phyloP scores from a whole-genome alignment of 805 yeast genomes.

The Helenozyma rhizophorensis region DNA sequence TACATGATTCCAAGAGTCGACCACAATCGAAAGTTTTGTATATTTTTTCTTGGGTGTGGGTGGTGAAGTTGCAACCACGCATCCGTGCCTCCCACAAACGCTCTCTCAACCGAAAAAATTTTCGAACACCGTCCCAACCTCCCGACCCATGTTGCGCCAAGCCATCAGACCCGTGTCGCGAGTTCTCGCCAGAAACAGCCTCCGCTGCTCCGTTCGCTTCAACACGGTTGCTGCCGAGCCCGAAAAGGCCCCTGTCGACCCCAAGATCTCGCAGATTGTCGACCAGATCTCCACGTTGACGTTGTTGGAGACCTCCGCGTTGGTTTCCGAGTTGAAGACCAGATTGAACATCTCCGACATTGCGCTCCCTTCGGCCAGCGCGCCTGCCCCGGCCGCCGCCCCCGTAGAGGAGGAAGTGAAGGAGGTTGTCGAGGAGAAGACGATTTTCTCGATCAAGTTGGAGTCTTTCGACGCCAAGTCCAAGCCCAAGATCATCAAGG shows the following conservation, averaged over 20 bases:
- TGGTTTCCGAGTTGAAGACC: slow-evolving; percentile 73
- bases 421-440: slow-evolving; percentile 84
- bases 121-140: slow-evolving; percentile 7
- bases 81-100: slow-evolving; percentile 13
- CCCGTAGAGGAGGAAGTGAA: slow-evolving; percentile 70
- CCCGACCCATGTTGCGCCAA: slow-evolving; percentile 31
- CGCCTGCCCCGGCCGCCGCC: slow-evolving; percentile 59
- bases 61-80: too few species aligned
- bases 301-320: slow-evolving; percentile 86
- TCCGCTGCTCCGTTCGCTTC: slow-evolving; percentile 34
- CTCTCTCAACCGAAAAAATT: slow-evolving; percentile 9
- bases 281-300: slow-evolving; percentile 87
- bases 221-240: slow-evolving; percentile 34
- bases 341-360: slow-evolving; percentile 92
- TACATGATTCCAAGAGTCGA: too few species aligned
- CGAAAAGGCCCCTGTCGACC: slow-evolving; percentile 59
- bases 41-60: too few species aligned
- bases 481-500: slow-evolving; percentile 97
- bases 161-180: slow-evolving; percentile 35
- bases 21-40: too few species aligned
- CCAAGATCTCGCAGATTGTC: slow-evolving; percentile 83
- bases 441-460: slow-evolving; percentile 86
- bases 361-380: slow-evolving; percentile 60
- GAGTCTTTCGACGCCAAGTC: slow-evolving; percentile 92
- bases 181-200: slow-evolving; percentile 23